Conservation (phyloP, 306 rosid genomes). For the Pyrus betulifolia region DNA sequence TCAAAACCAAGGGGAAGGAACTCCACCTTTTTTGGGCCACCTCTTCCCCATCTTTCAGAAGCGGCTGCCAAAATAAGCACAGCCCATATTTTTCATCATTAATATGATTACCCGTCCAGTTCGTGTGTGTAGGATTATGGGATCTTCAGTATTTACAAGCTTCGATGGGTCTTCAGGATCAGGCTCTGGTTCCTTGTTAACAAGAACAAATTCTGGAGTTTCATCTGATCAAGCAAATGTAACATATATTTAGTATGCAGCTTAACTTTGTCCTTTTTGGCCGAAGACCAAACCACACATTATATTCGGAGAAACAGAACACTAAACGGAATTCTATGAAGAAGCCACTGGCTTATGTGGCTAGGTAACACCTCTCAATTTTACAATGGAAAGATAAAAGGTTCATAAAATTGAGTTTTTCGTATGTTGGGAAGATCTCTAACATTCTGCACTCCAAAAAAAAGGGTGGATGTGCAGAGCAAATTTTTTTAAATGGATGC, state of each 20-base stretch:
- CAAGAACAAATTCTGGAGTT: conserved; percentile 68
- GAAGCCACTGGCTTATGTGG: background rate
- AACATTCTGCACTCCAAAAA: background rate
- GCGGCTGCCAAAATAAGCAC: conserved; percentile 91
- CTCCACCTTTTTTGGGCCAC: conserved; percentile 52
- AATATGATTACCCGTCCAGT: conserved; percentile 61
- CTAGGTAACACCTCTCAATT: background rate
- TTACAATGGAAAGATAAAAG: background rate
- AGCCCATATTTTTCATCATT: conserved; percentile 75
- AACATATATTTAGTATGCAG: background rate
- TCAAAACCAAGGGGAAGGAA: conserved; percentile 81
- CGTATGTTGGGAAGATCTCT: background rate
- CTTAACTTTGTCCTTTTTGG: background rate
- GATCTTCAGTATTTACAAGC: conserved; percentile 60
- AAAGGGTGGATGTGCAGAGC: background rate
- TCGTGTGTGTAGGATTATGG: conserved; percentile 79
- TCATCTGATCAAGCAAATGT: conserved; percentile 54
- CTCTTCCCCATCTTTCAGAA: conserved; percentile 50
- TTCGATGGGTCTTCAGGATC: conserved; percentile 86
- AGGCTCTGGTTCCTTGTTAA: conserved; percentile 81
- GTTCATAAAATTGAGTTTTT: background rate
- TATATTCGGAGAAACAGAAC: background rate
- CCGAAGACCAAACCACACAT: conserved; percentile 1
- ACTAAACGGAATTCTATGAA: background rate
- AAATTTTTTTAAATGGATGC: background rate